Conservation (phyloP, 2,329 filamentous ascomycete genomes). For the Clarireedia homoeocarpa region DNA sequence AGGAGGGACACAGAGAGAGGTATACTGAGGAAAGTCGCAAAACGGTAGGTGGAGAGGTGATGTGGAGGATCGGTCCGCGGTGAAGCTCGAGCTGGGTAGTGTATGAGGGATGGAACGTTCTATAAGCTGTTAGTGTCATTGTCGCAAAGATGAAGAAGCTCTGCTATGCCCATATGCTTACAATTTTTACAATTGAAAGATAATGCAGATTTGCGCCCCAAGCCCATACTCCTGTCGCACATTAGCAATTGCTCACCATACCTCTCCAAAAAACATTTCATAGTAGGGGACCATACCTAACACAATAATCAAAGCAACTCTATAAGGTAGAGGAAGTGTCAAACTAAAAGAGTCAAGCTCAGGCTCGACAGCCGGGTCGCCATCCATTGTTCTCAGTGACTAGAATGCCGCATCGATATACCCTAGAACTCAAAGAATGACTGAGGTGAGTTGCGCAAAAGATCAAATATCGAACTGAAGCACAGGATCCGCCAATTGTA, state of each 20-base stretch:
- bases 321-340: conserved; percentile 80
- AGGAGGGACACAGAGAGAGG: conserved; percentile 65
- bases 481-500: neutral
- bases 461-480: neutral
- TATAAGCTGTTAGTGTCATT: conserved; percentile 26
- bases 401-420: conserved; percentile 24
- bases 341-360: conserved; percentile 80
- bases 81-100: conserved; percentile 71
- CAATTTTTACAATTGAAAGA: conserved; percentile 69
- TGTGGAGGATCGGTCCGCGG: conserved; percentile 60
- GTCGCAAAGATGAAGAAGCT: conserved; percentile 6
- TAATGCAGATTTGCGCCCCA: conserved; percentile 92
- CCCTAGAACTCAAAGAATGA: conserved; percentile 18
- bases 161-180: conserved; percentile 29
- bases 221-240: conserved; percentile 71
- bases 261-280: neutral
- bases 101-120: conserved; percentile 79
- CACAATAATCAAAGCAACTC: conserved; percentile 77
- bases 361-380: conserved; percentile 62
- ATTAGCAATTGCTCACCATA: conserved; percentile 10
- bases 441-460: conserved; percentile 16
- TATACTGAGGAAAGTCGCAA: conserved; percentile 68
- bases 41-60: conserved; percentile 76
- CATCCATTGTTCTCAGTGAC: conserved; percentile 50
- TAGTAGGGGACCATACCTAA: conserved; percentile 50